Evolutionary conservation across 164 flowering plant genomes (phyloP).

Genomic region (Tetrastigma voinierianum): DNA sequence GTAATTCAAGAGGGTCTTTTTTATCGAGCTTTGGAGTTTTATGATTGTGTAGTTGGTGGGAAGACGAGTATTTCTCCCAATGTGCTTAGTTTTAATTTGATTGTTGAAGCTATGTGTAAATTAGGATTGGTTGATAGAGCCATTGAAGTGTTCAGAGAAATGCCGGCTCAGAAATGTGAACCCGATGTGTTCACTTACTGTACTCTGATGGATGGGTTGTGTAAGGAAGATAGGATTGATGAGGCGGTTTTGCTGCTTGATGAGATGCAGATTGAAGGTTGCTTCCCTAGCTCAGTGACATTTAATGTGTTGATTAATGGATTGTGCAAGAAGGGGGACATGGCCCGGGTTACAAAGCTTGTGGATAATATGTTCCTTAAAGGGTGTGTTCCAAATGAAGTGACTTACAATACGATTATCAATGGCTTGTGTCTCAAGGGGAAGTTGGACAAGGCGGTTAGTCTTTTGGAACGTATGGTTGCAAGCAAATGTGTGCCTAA

Average conservation of each 20-base stretch:
- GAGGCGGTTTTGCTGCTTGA: conserved; percentile 86
- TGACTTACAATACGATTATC: conserved; percentile 77
- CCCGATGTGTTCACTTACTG: conserved; percentile 81
- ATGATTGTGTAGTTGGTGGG: conserved; percentile 28
- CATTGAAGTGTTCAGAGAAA: conserved; percentile 62
- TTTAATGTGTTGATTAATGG: conserved; percentile 80
- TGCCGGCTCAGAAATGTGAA: conserved; percentile 43
- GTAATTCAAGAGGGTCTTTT: conserved; percentile 51
- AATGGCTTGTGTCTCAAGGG: conserved; percentile 77
- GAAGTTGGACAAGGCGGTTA: conserved; percentile 69
- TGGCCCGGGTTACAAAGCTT: conserved; percentile 69
- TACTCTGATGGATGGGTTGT: conserved; percentile 92
- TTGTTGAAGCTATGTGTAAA: conserved; percentile 70
- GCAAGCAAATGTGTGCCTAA: conserved; percentile 61
- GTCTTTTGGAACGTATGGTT: conserved; percentile 67
- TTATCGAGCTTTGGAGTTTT: conserved; percentile 44
- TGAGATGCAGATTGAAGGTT: conserved; percentile 93
- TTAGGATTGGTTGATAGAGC: conserved; percentile 64
- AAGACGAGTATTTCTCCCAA: conserved; percentile 51
- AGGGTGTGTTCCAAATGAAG: conserved; percentile 80
- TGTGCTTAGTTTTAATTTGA: conserved; percentile 64
- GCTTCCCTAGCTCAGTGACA: conserved; percentile 52
- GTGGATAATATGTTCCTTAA: conserved; percentile 85
- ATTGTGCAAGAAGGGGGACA: conserved; percentile 72
- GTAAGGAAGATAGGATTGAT: conserved; percentile 62